Percentiles rank a stretch among this genome's conserved stretches.
Evolutionary conservation across 768 basidiomycete genomes (phyloP).

Genomic region (Calocera viscosa): DNA sequence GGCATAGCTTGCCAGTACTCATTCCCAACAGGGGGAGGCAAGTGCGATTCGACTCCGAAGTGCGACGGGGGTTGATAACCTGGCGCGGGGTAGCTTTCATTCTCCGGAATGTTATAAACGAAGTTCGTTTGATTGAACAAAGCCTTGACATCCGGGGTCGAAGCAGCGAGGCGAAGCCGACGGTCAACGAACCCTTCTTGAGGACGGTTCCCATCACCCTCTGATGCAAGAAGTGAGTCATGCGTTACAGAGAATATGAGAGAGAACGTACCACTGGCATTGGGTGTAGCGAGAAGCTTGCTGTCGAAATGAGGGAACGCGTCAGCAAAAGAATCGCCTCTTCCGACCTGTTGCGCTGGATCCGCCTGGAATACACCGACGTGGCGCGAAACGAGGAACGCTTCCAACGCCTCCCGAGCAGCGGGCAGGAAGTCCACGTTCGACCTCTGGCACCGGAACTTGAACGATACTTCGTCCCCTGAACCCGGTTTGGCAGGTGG

Average conservation of each 20-base stretch:
- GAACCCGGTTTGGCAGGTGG: constrained; percentile 53
- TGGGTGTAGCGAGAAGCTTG: constrained; percentile 73
- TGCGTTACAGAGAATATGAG: constrained; percentile 24
- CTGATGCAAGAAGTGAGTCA: constrained; percentile 28
- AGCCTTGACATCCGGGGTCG: constrained; percentile 90
- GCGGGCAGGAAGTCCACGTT: constrained; percentile 88
- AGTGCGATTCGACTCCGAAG: not conserved
- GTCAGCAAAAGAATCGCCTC: constrained; percentile 73
- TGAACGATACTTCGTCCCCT: constrained; percentile 69
- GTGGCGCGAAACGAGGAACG: constrained; percentile 74
- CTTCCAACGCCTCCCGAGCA: constrained; percentile 83
- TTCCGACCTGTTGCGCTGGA: not conserved
- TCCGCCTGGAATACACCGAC: constrained; percentile 43
- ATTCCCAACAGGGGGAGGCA: not conserved
- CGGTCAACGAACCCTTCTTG: constrained; percentile 57
- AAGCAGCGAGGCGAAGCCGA: constrained; percentile 68
- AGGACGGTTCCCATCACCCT: constrained; percentile 63
- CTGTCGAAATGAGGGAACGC: constrained; percentile 95
- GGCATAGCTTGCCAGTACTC: not conserved
- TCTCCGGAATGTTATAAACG: constrained; percentile 66
- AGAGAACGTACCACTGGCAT: constrained; percentile 40
- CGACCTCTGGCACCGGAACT: constrained; percentile 88
- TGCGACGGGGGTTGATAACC: not conserved
- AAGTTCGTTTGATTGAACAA: constrained; percentile 76
- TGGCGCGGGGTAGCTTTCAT: constrained; percentile 27